Base-by-base conservation (phyloP, 2,329 filamentous ascomycete genomes). In the Ambrosiella xylebori region DNA sequence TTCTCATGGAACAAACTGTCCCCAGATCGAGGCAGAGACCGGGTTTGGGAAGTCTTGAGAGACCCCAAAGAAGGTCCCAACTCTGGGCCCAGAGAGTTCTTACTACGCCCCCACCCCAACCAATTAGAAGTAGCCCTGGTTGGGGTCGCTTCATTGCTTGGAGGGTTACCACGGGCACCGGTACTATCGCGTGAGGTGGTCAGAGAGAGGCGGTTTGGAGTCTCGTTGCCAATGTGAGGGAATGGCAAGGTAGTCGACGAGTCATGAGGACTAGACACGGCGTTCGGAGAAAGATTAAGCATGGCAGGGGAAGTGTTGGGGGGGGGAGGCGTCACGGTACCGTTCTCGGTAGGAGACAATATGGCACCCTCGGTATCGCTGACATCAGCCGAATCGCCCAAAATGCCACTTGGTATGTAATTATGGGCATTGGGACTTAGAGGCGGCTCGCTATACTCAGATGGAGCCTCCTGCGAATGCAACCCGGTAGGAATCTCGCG, bases 341-440 rank as follows among this genome's bases (percentile, higher is more conserved):
- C 3, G 63, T 62, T 65, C 68, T 44, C 65, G 66, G 58, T 61
- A 59, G 59, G 49, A 68, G 64, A 15, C 44, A 62, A 63, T 41
- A 73, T 72, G 15, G 63, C 73, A n/a, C 74, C 71, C 13, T 83
- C 81, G 44, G 82, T 75, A 53, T 84, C 82, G 63, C 44, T 60
- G 5, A 57, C 1, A 17, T 60, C 59, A 27, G 36, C 44, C 7
- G 17, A 44, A 49, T 86, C 83, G 56, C 84, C 81, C 61, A 79
- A 72, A 61, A 78, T 77, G n/a, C 72, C 74, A 5, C 86, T 85
- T 0, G 87, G 87, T 13, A 94, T 71, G 2, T 91, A 73, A 13
- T 83, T 78, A 36, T 85, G 82, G 1, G 86, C 87, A 3, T 85
- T 85, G 1, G 87, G 87, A 64, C 85, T 90, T 67, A 91, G 78